Percentiles rank a stretch among this genome's conserved stretches.
Evolutionary conservation across 2,329 filamentous ascomycete genomes (phyloP).

Genomic region (Escovopsis sp.): DNA sequence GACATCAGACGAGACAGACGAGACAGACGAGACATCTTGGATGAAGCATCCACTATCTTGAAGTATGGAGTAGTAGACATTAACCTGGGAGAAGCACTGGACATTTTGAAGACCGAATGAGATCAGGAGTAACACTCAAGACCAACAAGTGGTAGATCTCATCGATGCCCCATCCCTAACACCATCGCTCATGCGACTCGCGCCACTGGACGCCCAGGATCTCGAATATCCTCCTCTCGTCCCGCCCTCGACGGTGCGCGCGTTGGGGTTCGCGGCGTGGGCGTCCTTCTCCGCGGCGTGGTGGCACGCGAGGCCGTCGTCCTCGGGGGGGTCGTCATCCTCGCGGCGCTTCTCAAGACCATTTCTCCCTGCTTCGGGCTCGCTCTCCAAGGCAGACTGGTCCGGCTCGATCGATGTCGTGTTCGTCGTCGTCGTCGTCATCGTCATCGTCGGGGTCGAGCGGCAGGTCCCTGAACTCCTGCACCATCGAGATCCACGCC

Average conservation of each 20-base stretch:
- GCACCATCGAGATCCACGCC: conserved; percentile 47
- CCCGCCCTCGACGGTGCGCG: conserved; percentile 53
- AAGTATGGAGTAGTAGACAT: no score
- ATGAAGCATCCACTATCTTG: no score
- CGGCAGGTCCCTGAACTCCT: conserved; percentile 43
- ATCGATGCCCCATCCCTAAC: conserved; percentile 27
- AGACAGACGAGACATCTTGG: no score
- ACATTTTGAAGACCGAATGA: no score
- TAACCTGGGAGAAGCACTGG: no score
- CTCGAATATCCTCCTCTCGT: conserved; percentile 72
- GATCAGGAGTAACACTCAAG: no score
- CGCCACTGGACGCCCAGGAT: conserved; percentile 74
- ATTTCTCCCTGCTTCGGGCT: conserved; percentile 8
- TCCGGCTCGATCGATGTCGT: no score
- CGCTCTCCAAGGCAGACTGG: conserved; percentile 9
- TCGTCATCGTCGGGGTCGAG: conserved; percentile 35
- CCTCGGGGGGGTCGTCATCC: conserved; percentile 22
- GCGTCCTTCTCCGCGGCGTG: conserved; percentile 31
- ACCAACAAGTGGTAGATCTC: no score
- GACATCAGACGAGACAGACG: no score
- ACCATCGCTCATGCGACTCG: conserved; percentile 61
- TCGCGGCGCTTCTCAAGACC: conserved; percentile 14
- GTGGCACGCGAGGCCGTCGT: conserved; percentile 39
- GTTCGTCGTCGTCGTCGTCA: conserved; percentile 4
- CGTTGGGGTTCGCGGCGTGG: conserved; percentile 49